phyloP scores from a whole-genome alignment of 345 rosid genomes.

The Stellera chamaejasme region DNA sequence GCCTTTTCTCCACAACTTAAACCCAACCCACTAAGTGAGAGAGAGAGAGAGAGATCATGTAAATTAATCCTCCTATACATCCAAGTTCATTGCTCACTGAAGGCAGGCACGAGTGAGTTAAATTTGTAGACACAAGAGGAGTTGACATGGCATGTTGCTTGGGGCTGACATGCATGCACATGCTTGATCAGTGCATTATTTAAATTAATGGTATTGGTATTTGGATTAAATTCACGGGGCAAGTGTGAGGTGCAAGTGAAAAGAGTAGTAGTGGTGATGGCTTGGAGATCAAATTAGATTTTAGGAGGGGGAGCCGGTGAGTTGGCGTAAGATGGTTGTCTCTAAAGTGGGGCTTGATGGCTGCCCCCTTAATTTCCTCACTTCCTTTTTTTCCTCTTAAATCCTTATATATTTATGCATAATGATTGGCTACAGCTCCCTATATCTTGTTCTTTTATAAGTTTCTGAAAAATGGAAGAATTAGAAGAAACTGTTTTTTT shows the following conservation, averaged over 20 bases:
- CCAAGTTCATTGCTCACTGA: too few relatives aligned
- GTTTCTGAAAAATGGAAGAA: too few relatives aligned
- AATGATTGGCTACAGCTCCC: slow-evolving; percentile 30
- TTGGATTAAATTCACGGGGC: slow-evolving; percentile 12
- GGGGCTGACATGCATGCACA: too few relatives aligned
- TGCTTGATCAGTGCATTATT: neutral
- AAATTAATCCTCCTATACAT: too few relatives aligned
- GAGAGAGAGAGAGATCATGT: too few relatives aligned
- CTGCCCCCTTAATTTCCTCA: slow-evolving; percentile 14
- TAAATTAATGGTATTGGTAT: neutral
- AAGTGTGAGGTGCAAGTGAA: slow-evolving; percentile 15
- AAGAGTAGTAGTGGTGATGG: neutral
- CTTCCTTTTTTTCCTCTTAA: neutral
- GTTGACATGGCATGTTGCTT: too few relatives aligned
- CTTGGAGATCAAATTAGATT: neutral
- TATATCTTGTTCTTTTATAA: too few relatives aligned
- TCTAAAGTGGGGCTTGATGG: slow-evolving; percentile 16
- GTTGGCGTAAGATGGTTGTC: slow-evolving; percentile 28
- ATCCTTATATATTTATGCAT: neutral
- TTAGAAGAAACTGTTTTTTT: too few relatives aligned
- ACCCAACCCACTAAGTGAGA: too few relatives aligned
- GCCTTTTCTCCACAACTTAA: too few relatives aligned
- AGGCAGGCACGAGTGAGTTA: too few relatives aligned
- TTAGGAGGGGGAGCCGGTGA: neutral
- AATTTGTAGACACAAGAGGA: too few relatives aligned